Evolutionary conservation across 2,329 filamentous ascomycete species (phyloP).

Genomic region (Chalaropsis ovoidea): DNA sequence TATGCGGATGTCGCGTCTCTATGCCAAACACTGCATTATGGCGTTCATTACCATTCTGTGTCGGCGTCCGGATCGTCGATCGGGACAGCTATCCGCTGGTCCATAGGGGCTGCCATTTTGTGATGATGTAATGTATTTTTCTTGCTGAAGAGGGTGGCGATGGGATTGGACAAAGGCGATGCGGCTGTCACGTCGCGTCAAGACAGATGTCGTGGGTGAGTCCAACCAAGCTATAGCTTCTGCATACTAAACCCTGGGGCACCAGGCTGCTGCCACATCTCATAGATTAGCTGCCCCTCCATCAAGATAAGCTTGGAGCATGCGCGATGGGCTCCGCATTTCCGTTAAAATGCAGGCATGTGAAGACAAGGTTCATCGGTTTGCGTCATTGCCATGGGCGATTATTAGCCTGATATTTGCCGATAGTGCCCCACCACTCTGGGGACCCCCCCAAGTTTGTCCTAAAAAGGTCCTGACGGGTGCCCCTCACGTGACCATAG

Average conservation of each 20-base stretch:
- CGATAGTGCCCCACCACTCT: neutral
- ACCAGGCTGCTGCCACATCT: conserved; percentile 6
- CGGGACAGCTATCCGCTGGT: conserved; percentile 64
- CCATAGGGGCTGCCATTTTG: conserved; percentile 50
- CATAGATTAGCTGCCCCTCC: conserved; percentile 9
- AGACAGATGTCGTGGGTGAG: neutral
- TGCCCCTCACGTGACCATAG: conserved; percentile 17
- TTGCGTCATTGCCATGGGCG: conserved; percentile 3
- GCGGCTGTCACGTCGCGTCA: neutral
- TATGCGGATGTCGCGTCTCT: neutral
- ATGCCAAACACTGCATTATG: neutral
- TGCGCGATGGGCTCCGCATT: neutral
- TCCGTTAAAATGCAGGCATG: neutral
- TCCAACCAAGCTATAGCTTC: neutral
- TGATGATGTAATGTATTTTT: neutral
- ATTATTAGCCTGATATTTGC: neutral
- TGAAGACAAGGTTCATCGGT: neutral
- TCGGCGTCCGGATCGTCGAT: conserved; percentile 94
- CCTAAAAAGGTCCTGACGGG: neutral
- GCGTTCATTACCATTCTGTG: conserved; percentile 70
- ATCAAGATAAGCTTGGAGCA: conserved; percentile 2
- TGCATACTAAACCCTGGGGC: neutral
- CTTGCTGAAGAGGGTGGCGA: neutral
- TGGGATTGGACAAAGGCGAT: neutral
- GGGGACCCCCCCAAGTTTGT: neutral